A percentile compares a stretch with the other conserved stretches of the same genome.
These are phyloP conservation scores for Microsporum ferrugineum DNA, from an alignment of 2,329 filamentous ascomycete genomes.

Conservation along the genomic window DNA sequence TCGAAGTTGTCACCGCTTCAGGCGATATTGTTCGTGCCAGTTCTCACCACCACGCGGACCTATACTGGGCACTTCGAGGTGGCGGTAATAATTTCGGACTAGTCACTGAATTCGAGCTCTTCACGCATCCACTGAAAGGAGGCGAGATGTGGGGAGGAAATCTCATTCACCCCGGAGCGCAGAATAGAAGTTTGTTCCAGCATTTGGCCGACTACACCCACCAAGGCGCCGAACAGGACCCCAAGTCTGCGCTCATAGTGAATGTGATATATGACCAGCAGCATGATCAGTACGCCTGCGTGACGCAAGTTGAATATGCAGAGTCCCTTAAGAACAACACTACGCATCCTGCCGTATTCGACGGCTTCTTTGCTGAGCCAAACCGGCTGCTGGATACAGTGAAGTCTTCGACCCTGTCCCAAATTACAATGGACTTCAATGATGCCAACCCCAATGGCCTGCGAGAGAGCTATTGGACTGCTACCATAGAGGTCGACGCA, in stretches of 20 bases:
- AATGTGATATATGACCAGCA: conserved; percentile 23
- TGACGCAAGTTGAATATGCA: conserved; percentile 29
- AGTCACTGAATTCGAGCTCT: conserved; percentile 32
- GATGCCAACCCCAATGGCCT: conserved; percentile 6
- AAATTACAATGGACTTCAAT: not conserved
- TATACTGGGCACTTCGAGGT: conserved; percentile 41
- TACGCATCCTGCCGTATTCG: conserved; percentile 6
- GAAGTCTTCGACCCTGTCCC: conserved; percentile 2
- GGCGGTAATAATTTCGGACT: conserved; percentile 35
- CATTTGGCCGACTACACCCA: conserved; percentile 12
- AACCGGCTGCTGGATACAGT: conserved; percentile 26
- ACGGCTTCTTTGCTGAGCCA: conserved; percentile 22
- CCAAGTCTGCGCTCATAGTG: conserved; percentile 24
- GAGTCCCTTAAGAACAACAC: conserved; percentile 19
- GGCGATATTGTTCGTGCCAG: conserved; percentile 30
- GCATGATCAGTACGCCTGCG: conserved; percentile 20
- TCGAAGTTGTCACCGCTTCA: conserved; percentile 32
- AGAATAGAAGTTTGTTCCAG: conserved; percentile 12
- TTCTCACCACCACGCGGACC: conserved; percentile 28
- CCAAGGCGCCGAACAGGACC: conserved; percentile 16
- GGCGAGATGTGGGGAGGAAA: conserved; percentile 32
- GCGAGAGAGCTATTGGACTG: conserved; percentile 6
- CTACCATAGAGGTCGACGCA: conserved; percentile 6
- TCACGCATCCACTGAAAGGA: conserved; percentile 23
- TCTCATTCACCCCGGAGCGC: conserved; percentile 22